Evolutionary conservation across 345 rosid species (phyloP).

Genomic region (Nephelium lappaceum): DNA sequence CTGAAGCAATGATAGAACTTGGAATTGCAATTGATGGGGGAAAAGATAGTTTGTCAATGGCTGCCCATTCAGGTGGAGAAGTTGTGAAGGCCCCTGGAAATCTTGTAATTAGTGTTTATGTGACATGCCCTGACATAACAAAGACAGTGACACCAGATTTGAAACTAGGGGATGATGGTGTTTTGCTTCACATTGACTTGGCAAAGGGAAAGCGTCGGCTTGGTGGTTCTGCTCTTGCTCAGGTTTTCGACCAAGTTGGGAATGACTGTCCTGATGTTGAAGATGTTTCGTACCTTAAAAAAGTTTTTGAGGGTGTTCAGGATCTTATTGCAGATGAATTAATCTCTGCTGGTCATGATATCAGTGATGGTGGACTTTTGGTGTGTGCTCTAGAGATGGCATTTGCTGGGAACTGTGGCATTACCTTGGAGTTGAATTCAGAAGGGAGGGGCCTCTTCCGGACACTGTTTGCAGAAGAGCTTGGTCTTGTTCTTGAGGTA

Average conservation of each 20-base stretch:
- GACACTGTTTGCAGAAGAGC: constrained; percentile 86
- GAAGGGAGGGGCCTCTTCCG: constrained; percentile 67
- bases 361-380: constrained; percentile 91
- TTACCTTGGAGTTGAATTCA: constrained; percentile 56
- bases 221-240: constrained; percentile 95
- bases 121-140: constrained; percentile 85
- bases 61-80: constrained; percentile 79
- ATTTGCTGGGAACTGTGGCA: constrained; percentile 86
- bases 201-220: constrained; percentile 80
- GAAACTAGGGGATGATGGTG: constrained; percentile 73
- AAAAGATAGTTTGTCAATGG: constrained; percentile 95
- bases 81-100: constrained; percentile 96
- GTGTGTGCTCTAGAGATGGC: constrained; percentile 87
- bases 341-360: constrained; percentile 90
- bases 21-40: constrained; percentile 99
- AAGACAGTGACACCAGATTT: constrained; percentile 89
- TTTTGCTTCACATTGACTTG: constrained; percentile 79
- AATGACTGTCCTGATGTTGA: constrained; percentile 88
- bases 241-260: constrained; percentile 82
- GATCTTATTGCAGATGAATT: constrained; percentile 59
- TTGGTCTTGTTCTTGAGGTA: constrained; percentile 81
- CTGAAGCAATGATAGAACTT: constrained; percentile 88
- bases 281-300: constrained; percentile 72
- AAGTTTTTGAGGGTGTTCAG: constrained; percentile 71
- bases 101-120: constrained; percentile 87